Conservation (phyloP, 768 basidiomycete species). For the Agaricus bisporus region DNA sequence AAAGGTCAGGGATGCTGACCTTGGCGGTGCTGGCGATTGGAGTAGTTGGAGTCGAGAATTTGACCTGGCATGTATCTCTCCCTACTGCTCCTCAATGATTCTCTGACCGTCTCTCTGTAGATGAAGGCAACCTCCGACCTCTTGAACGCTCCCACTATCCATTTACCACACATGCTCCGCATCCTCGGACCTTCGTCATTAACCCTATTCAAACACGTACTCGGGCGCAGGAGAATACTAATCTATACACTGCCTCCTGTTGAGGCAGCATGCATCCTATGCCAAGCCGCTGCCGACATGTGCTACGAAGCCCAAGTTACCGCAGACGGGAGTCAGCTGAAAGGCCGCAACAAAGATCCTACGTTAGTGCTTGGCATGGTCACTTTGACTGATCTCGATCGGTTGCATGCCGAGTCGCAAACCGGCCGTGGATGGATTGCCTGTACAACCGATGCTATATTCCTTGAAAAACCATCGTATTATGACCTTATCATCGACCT, state of each 20-base stretch:
- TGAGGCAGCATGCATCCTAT: slow-evolving; percentile 71
- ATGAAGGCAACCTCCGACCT: slow-evolving; percentile 17
- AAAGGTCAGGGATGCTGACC: slow-evolving; percentile 41
- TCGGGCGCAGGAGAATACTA: slow-evolving; percentile 68
- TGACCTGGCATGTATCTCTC: slow-evolving; percentile 35
- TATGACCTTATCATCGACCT: slow-evolving; percentile 82
- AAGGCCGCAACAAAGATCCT: slow-evolving; percentile 29
- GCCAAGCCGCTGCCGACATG: slow-evolving; percentile 57
- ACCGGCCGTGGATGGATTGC: slow-evolving; percentile 77
- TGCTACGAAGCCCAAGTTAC: slow-evolving; percentile 40
- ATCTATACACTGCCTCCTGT: slow-evolving; percentile 79
- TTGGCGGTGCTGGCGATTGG: slow-evolving; percentile 58
- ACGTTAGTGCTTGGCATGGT: slow-evolving; percentile 75
- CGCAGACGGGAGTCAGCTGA: slow-evolving; percentile 15
- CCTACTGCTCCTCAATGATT: slow-evolving; percentile 1
- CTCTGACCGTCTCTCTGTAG: neutral
- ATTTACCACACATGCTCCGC: slow-evolving; percentile 69
- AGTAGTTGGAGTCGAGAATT: slow-evolving; percentile 64
- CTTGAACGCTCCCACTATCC: slow-evolving; percentile 43
- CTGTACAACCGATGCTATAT: slow-evolving; percentile 84
- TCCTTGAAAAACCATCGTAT: slow-evolving; percentile 71
- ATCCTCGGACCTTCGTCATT: slow-evolving; percentile 75
- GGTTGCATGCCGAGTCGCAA: slow-evolving; percentile 48
- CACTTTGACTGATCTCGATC: slow-evolving; percentile 67
- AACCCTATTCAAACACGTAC: slow-evolving; percentile 74